Base-by-base conservation (phyloP, 148 eudicot genomes). In the Cornus suecica region DNA sequence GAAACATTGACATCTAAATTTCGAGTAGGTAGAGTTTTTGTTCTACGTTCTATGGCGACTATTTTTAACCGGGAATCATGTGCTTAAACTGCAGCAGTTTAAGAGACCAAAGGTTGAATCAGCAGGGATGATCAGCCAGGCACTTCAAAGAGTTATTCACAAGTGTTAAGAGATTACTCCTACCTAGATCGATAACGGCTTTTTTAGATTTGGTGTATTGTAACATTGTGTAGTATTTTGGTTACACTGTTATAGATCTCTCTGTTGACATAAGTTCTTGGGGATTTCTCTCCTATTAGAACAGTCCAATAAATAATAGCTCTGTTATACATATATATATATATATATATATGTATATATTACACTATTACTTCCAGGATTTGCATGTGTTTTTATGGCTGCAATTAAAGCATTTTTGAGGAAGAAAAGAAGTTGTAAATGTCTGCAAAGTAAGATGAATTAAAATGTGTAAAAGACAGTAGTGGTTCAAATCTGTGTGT, bases 31-130 rank as follows among this genome's bases (percentile, higher is more conserved):
- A 8, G 20, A 8, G 51, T 22, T 73, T 34, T 7, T 34, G 32
- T 34, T 10, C 25, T 20, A 62, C 7, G 60, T 16, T 27, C 75
- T 26, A 11, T n/a, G n/a, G 10, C 22, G 15, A 20, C 69, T 63
- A 28, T 69, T 11, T 58, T 20, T 27, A 25, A 27, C 22, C 16
- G 0, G 34, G 7, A 68, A 1, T 37, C 20, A 34, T 41, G 37
- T 79, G 66, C 68, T 66, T 79, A 42, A 41, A 31, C 16, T 86
- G 87, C 88, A 90, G 87, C 88, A 90, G 94, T 66, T 85, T 37
- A 83, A 77, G 74, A 89, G 85, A 77, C 69, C 78, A 5, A 74
- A 66, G 56, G 69, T 65, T 13, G 66, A 84, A 76, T 75, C 91
- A 65, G 81, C 42, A 14, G 82, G 76, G 71, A 71, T 76, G 79